phyloP scores from a whole-genome alignment of 176 grass and related monocot species.

The Oryza australiensis region DNA sequence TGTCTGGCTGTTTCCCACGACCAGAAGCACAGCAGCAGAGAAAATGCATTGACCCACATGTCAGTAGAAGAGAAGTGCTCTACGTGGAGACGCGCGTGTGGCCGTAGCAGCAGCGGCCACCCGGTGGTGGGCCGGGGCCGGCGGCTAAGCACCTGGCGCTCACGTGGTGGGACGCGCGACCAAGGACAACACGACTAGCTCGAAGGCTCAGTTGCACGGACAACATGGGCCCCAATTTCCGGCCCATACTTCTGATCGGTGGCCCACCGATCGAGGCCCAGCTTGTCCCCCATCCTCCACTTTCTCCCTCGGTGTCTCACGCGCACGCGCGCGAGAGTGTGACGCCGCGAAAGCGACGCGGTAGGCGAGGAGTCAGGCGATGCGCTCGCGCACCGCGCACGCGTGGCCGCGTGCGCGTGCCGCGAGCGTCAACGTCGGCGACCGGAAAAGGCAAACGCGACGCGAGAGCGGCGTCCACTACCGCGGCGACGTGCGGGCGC shows the following conservation, averaged over 20 bases:
- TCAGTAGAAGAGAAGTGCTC: neutral
- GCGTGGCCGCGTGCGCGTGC: neutral
- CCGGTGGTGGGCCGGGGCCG: constrained; percentile 5
- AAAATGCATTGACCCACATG: neutral
- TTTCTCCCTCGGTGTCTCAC: neutral
- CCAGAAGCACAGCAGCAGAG: neutral
- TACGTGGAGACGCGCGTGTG: neutral
- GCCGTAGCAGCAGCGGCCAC: neutral
- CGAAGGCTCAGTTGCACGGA: constrained; percentile 19
- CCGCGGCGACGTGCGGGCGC: too few species aligned
- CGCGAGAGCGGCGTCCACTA: neutral
- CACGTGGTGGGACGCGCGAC: constrained; percentile 30
- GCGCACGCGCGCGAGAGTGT: neutral
- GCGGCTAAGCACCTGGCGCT: constrained; percentile 24
- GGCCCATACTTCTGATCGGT: neutral
- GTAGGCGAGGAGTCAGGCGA: neutral
- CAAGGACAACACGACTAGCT: neutral
- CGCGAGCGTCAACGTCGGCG: constrained; percentile 4
- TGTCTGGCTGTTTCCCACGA: neutral
- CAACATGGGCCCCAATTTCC: constrained; percentile 14
- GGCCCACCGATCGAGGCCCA: neutral
- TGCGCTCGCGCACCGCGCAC: neutral
- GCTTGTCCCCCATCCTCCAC: neutral
- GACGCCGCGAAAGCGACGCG: neutral
- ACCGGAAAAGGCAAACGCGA: neutral